A percentile compares a stretch with the other conserved stretches of the same genome.
These are phyloP conservation scores for Globisporangium echinulatum DNA, from an alignment of 352 stramenopile species.

Conservation along the genomic window DNA sequence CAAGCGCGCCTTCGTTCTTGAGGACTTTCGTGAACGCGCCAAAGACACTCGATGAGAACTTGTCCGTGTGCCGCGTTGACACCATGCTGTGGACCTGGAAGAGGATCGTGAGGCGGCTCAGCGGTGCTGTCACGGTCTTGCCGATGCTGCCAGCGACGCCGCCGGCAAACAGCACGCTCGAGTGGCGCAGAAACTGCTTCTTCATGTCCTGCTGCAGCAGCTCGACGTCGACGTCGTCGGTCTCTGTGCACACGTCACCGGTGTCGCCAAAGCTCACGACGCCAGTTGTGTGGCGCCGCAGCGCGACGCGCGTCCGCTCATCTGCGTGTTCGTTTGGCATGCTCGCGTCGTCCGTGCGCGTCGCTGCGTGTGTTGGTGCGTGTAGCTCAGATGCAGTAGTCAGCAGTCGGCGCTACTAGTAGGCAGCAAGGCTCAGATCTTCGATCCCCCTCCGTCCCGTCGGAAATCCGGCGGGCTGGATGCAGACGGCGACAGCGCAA, in stretches of 20 bases:
- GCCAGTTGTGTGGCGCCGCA: constrained; percentile 76
- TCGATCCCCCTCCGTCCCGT: background rate
- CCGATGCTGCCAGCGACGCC: constrained; percentile 92
- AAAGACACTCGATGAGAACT: constrained; percentile 64
- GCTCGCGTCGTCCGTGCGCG: background rate
- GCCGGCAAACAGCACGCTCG: constrained; percentile 79
- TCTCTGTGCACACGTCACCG: constrained; percentile 71
- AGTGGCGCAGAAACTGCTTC: constrained; percentile 71
- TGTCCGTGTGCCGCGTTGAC: constrained; percentile 77
- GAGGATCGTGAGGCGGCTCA: constrained; percentile 93
- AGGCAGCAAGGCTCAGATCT: background rate
- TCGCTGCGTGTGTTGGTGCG: too few relatives aligned
- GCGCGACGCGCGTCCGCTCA: constrained; percentile 30
- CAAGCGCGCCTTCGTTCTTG: constrained; percentile 87
- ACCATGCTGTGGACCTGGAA: constrained; percentile 97
- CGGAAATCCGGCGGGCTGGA: constrained; percentile 6
- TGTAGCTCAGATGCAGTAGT: too few relatives aligned
- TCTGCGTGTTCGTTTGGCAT: constrained; percentile 7
- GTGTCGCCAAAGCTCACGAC: constrained; percentile 78
- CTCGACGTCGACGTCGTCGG: constrained; percentile 69
- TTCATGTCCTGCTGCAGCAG: constrained; percentile 60
- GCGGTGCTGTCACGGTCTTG: constrained; percentile 94
- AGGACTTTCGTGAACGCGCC: constrained; percentile 89
- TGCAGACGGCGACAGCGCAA: background rate
- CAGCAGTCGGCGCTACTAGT: background rate